Conservation (phyloP, 805 yeast species). For the Nakazawaea holstii region DNA sequence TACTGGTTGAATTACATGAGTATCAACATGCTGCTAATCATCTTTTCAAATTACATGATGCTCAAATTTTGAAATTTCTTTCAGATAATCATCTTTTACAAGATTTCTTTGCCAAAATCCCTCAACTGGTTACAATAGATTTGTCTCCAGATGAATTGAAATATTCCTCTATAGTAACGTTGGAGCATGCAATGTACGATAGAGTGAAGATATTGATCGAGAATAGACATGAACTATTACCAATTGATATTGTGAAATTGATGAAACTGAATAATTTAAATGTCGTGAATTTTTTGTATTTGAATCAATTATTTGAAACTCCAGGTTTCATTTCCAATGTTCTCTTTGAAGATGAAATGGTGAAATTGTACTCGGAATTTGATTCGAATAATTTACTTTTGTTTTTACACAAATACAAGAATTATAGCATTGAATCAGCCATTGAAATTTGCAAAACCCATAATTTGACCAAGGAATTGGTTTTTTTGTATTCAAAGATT, state of each 20-base stretch:
- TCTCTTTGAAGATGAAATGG: constrained; percentile 65
- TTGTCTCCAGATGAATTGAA: constrained; percentile 32
- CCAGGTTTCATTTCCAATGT: constrained; percentile 52
- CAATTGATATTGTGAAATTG: constrained; percentile 42
- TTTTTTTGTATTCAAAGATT: constrained; percentile 72
- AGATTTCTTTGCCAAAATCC: constrained; percentile 41
- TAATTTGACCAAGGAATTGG: constrained; percentile 62
- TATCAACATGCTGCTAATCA: constrained; percentile 62
- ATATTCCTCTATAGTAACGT: constrained; percentile 32
- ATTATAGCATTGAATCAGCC: constrained; percentile 67
- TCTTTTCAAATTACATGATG: constrained; percentile 51
- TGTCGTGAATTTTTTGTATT: constrained; percentile 55
- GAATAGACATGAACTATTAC: constrained; percentile 59
- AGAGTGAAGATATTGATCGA: constrained; percentile 53
- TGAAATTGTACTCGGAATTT: constrained; percentile 59
- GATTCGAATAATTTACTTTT: constrained; percentile 50
- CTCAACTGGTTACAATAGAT: constrained; percentile 42
- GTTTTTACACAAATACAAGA: constrained; percentile 53
- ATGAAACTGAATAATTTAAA: constrained; percentile 38
- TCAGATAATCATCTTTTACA: constrained; percentile 58
- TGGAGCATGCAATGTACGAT: constrained; percentile 34
- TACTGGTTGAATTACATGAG: constrained; percentile 54
- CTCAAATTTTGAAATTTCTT: constrained; percentile 50
- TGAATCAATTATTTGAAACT: constrained; percentile 48
- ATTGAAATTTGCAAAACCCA: constrained; percentile 55